A percentile compares a stretch with the other conserved stretches of the same genome.
Evolutionary conservation across 805 yeast species (phyloP).

Genomic region (Starmerella potacharoeniae): DNA sequence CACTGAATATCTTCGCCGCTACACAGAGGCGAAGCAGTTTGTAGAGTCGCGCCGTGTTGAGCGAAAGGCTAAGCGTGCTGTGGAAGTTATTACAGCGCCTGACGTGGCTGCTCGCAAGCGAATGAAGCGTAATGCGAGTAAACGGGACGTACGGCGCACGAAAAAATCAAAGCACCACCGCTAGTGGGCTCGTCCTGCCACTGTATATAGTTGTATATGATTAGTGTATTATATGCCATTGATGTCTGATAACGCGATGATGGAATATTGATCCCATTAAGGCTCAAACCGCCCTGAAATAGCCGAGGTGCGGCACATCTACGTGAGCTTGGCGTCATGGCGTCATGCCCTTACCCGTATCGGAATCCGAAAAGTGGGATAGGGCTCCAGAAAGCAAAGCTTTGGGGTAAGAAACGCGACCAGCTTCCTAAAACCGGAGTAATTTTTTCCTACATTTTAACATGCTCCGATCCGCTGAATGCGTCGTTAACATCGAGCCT

Average conservation of each 20-base stretch:
- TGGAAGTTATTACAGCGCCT: slow-evolving; percentile 66
- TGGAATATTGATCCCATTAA: no score
- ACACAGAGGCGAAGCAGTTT: slow-evolving; percentile 49
- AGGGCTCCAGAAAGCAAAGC: background rate
- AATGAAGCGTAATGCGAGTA: slow-evolving; percentile 60
- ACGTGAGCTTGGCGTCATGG: background rate
- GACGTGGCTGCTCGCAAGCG: slow-evolving; percentile 71
- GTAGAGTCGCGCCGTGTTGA: slow-evolving; percentile 59
- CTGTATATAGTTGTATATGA: no score
- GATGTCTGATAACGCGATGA: no score
- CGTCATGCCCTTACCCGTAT: background rate
- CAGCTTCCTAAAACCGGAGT: no score
- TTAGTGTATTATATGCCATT: no score
- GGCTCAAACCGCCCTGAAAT: no score
- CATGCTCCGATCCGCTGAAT: slow-evolving; percentile 10
- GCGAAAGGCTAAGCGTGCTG: slow-evolving; percentile 63
- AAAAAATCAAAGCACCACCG: background rate
- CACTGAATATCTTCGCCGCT: slow-evolving; percentile 50
- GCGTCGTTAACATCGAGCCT: background rate
- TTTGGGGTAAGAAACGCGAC: no score
- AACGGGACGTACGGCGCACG: slow-evolving; percentile 54
- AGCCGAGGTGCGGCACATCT: no score
- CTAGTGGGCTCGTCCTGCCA: no score
- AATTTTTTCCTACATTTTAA: background rate
- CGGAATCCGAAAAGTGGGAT: background rate